Evolutionary conservation across 352 stramenopile species (phyloP), one percentile per base, ranked within the genome.

Genomic region (Phytopythium ostracodes): DNA sequence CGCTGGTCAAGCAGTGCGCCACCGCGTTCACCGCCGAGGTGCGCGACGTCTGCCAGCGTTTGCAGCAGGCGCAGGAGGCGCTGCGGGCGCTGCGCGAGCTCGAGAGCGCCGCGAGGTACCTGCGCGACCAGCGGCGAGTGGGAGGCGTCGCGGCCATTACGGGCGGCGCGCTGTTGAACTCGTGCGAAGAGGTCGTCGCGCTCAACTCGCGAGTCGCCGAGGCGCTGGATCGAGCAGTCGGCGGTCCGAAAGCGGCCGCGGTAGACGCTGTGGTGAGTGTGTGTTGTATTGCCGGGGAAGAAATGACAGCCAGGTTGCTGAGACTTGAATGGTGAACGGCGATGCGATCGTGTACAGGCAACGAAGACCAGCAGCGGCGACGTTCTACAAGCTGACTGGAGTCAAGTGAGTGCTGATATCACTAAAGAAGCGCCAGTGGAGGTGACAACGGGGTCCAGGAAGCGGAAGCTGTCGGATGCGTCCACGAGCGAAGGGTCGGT

Each of bases 11-110:
- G 15, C 55, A 74, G 56, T 67, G 73, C 44, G 24, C 56, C 0
- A 24, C 35, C 5, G 64, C 78, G 14, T 29, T 66, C n/a, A 17
- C 18, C 0, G 70, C 56, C 29, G 68, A 81, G 24, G 56, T 54
- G 0, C 56, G 25, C 31, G 40, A 60, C 2, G 49, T 70, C 2
- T 35, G 24, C 4, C 52, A 51, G 14, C 58, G 58, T 2, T 0
- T 80, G 4, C 27, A 59, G 27, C 62, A 59, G 10, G 60, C 54
- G 10, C 47, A 31, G 36, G 24, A 55, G 44, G 66, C 64, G 40
- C 49, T 79, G 44, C 54, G 46, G 24, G 54, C 62, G 1, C 44
- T 77, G 18, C 60, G 62, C 11, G 62, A 78, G 59, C 55, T 83
- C 44, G 50, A 71, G 33, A 51, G 53, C 36, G 72, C 69, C 10